A percentile compares a stretch with the other conserved stretches of the same genome.
Evolutionary conservation across 1,284 basidiomycete genomes (phyloP).

Genomic region (Puccinia triticina): DNA sequence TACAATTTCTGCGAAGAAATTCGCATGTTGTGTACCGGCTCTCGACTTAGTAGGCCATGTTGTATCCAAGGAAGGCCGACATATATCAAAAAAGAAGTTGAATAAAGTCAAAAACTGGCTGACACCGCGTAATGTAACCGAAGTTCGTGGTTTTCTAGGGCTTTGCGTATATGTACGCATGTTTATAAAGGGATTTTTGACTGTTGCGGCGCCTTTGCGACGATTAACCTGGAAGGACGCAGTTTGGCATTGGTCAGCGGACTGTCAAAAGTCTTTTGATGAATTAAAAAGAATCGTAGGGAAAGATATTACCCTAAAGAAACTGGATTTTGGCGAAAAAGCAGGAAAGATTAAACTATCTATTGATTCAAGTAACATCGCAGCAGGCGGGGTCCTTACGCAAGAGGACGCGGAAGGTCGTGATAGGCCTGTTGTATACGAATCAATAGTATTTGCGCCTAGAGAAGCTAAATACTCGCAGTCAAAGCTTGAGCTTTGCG

Average conservation of each 20-base stretch:
- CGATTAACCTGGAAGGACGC: too few species aligned
- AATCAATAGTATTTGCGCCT: background rate
- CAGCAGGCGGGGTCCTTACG: too few species aligned
- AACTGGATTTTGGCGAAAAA: background rate
- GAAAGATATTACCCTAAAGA: background rate
- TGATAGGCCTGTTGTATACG: slow-evolving; percentile 1
- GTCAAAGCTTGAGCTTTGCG: background rate
- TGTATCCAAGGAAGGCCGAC: background rate
- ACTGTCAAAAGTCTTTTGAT: background rate
- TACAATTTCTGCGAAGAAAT: slow-evolving; percentile 1
- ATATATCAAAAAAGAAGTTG: too few species aligned
- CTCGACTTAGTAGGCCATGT: background rate
- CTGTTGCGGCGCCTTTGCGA: too few species aligned
- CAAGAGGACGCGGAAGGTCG: background rate
- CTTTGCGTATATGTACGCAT: too few species aligned
- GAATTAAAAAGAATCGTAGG: background rate
- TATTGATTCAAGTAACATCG: too few species aligned
- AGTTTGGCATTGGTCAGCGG: too few species aligned
- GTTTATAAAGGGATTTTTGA: too few species aligned
- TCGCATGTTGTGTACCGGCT: background rate
- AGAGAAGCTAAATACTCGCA: background rate
- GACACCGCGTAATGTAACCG: too few species aligned
- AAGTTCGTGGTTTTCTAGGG: too few species aligned
- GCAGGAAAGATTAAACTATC: slow-evolving; percentile 1
- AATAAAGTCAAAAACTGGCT: too few species aligned